Base-by-base conservation (phyloP, 768 basidiomycete genomes). In the Baorangia bicolor region DNA sequence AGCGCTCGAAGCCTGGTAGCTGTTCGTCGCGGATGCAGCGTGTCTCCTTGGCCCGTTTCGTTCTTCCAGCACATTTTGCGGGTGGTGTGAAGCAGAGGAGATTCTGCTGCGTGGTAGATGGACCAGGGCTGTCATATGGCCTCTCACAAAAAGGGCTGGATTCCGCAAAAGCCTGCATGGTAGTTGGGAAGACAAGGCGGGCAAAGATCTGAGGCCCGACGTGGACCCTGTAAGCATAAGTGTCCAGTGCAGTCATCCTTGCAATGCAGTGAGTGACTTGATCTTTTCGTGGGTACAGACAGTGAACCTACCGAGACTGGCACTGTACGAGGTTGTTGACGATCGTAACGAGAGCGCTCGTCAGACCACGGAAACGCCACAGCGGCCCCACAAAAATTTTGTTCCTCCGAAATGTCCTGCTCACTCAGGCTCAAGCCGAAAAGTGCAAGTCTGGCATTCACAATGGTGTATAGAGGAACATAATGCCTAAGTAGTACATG, bases 181-280 rank as follows among this genome's bases (percentile, higher is more conserved):
- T 48, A 62, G 63, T 48, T 65, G 61, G n/a, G 61, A 57, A 42
- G 45, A 52, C 55, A 66, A 61, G 65, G 66, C 64, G 62, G 67
- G 69, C 68, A 73, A 70, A 60, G 75, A 71, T 77, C 71, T 76
- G 78, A 82, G 80, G 82, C 84, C 85, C 81, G 79, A 80, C 78
- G 82, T 85, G 82, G 86, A 87, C 83, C 82, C 87, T 84, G 84
- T 84, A 75, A 89, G 82, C 89, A 91, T 92, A 81, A 85, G 88
- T 84, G 59, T 64, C 59, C 75, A 65, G 62, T 78, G 77, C 83
- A 86, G 79, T 86, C 88, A 90, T 89, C 80, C 87, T 89, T 65
- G 30, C 35, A 53, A 38, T 31, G 43, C 10, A 23, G n/a, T 63
- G 49, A 69, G 58, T 31, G 8, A 14, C 11, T 28, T 27, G 51